Conservation (phyloP, 805 yeast genomes). For the Sporopachydermia quercuum region DNA sequence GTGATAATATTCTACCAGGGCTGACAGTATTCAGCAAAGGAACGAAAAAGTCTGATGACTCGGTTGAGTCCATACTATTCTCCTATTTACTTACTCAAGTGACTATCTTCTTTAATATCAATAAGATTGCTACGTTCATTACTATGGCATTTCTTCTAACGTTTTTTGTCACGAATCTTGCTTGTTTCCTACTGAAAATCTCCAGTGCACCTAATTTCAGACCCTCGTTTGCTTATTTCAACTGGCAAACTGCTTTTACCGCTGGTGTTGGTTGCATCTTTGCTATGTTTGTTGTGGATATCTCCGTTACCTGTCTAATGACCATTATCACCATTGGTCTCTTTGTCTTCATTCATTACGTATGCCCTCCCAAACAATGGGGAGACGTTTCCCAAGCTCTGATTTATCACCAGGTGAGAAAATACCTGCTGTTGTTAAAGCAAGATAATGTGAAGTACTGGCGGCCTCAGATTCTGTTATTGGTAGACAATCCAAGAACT, state of each 20-base stretch:
- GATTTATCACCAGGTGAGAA: slow-evolving; percentile 92
- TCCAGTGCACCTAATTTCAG: slow-evolving; percentile 98
- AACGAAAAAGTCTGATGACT: slow-evolving; percentile 28
- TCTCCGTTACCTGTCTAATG: slow-evolving; percentile 69
- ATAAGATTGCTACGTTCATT: slow-evolving; percentile 85
- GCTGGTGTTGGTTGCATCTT: slow-evolving; percentile 58
- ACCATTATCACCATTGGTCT: slow-evolving; percentile 49
- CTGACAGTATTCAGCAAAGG: slow-evolving; percentile 42
- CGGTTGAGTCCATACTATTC: slow-evolving; percentile 42
- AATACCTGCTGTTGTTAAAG: slow-evolving; percentile 65
- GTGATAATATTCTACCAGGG: slow-evolving; percentile 80
- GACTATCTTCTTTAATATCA: slow-evolving; percentile 79
- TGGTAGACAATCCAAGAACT: slow-evolving; percentile 85
- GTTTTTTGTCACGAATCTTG: slow-evolving; percentile 82
- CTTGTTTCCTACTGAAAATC: slow-evolving; percentile 75
- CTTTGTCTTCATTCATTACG: slow-evolving; percentile 71
- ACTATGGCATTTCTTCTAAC: slow-evolving; percentile 98
- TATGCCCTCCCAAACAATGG: slow-evolving; percentile 92
- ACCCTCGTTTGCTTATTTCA: slow-evolving; percentile 86
- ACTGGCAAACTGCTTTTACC: slow-evolving; percentile 59
- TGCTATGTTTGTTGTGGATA: slow-evolving; percentile 94
- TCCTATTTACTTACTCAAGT: slow-evolving; percentile 78
- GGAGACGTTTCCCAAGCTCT: slow-evolving; percentile 95
- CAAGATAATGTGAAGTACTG: slow-evolving; percentile 95
- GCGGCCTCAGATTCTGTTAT: slow-evolving; percentile 86